Conservation (phyloP, 805 yeast genomes). For the Saturnispora kantuleensis region DNA sequence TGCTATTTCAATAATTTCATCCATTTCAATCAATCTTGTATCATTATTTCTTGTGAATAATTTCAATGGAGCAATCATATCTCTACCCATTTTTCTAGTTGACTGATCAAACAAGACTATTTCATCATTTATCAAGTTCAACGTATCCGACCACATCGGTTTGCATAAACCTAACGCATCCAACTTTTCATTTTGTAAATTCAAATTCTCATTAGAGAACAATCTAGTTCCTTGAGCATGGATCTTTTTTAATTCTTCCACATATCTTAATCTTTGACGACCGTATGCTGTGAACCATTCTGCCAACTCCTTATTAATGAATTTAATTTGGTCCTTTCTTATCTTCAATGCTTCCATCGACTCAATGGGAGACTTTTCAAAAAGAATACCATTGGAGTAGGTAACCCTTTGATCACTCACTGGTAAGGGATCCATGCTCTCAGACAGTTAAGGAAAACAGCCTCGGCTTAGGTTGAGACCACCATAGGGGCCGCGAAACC, state of each 20-base stretch:
- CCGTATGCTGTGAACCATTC: conserved; percentile 49
- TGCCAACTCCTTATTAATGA: conserved; percentile 51
- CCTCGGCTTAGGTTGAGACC: too few species aligned
- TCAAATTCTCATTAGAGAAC: conserved; percentile 26
- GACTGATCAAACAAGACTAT: conserved; percentile 35
- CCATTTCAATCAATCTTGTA: conserved; percentile 32
- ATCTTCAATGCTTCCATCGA: conserved; percentile 51
- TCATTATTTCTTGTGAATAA: conserved; percentile 45
- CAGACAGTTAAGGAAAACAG: too few species aligned
- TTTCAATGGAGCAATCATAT: conserved; percentile 45
- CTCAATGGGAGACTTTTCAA: conserved; percentile 41
- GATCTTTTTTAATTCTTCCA: conserved; percentile 35
- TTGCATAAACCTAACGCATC: conserved; percentile 38
- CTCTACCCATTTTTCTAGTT: conserved; percentile 43
- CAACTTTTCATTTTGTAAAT: conserved; percentile 37
- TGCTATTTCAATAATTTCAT: conserved; percentile 26
- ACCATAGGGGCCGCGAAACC: too few species aligned
- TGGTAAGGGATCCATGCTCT: conserved; percentile 2
- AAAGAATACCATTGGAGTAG: conserved; percentile 27
- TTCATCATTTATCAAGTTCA: conserved; percentile 35
- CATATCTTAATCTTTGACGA: conserved; percentile 37
- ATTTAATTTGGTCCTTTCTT: conserved; percentile 44
- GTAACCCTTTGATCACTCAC: conserved; percentile 21
- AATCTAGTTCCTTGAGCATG: conserved; percentile 28
- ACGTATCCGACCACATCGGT: conserved; percentile 35